Percentiles rank a stretch among this genome's conserved stretches.
Evolutionary conservation across 2,329 filamentous ascomycete genomes (phyloP).

Genomic region (Plectosphaerella sp.): DNA sequence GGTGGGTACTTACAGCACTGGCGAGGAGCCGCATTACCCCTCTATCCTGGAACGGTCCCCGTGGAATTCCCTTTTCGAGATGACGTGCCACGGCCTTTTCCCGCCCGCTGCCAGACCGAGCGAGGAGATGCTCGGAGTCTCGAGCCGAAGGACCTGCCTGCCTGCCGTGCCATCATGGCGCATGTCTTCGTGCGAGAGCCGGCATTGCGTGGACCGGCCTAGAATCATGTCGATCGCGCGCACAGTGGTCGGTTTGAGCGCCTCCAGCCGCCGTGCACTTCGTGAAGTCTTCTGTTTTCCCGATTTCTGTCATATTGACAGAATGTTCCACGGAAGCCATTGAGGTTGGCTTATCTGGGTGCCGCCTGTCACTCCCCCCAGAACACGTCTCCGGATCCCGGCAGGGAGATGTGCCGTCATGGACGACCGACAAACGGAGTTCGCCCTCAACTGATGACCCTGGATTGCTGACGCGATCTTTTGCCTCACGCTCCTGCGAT

Average conservation of each 20-base stretch:
- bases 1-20: neutral
- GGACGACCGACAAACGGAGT: too few relatives aligned
- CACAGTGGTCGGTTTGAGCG: neutral
- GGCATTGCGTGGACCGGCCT: slow-evolving; percentile 2
- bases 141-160: neutral
- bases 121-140: neutral
- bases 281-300: neutral
- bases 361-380: neutral
- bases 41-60: slow-evolving; percentile 3
- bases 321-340: neutral
- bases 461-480: neutral
- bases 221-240: neutral
- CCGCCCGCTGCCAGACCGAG: neutral
- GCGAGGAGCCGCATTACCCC: neutral
- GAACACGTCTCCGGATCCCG: neutral
- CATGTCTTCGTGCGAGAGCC: neutral
- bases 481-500: neutral
- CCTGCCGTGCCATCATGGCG: neutral
- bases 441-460: too few relatives aligned
- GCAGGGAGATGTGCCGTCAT: neutral
- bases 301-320: neutral
- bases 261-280: neutral
- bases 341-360: neutral
- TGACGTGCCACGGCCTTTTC: neutral
- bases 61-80: neutral